Evolutionary conservation across 202 grass and related monocot species (phyloP).

Genomic region (Carex arenaria): DNA sequence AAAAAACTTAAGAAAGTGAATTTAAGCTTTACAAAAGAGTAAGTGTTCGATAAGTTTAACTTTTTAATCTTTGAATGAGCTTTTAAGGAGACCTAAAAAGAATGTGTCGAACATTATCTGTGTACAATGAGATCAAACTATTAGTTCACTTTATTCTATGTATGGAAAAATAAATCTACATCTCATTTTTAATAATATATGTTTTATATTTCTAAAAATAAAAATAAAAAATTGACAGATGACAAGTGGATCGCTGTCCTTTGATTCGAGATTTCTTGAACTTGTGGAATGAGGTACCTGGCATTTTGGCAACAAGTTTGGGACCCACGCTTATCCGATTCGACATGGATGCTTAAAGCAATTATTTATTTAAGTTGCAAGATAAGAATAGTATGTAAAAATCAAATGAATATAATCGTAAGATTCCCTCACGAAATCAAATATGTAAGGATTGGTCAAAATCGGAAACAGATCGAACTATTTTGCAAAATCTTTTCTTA

Average conservation of each 20-base stretch:
- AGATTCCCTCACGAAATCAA: not conserved
- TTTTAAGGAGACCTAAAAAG: no score
- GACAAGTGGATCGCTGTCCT: not conserved
- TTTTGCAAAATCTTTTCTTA: no score
- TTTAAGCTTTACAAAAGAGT: no score
- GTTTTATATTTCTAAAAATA: not conserved
- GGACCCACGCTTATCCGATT: conserved; percentile 10
- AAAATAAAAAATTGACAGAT: not conserved
- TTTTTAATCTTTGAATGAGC: no score
- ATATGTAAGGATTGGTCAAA: not conserved
- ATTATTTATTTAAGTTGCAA: not conserved
- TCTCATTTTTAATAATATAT: no score
- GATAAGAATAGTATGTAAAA: not conserved
- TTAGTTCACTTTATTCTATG: no score
- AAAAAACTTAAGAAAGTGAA: no score
- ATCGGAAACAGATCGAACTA: not conserved
- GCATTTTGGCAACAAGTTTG: not conserved
- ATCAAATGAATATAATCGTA: not conserved
- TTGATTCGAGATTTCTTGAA: not conserved
- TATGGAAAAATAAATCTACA: no score
- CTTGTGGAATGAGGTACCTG: conserved; percentile 13
- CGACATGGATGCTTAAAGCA: not conserved
- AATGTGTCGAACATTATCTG: no score
- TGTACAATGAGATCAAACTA: no score
- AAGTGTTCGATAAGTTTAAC: no score